phyloP scores from a whole-genome alignment of 225 moss, liverwort and hornwort genomes.

The Pseudoscleropodium purum region DNA sequence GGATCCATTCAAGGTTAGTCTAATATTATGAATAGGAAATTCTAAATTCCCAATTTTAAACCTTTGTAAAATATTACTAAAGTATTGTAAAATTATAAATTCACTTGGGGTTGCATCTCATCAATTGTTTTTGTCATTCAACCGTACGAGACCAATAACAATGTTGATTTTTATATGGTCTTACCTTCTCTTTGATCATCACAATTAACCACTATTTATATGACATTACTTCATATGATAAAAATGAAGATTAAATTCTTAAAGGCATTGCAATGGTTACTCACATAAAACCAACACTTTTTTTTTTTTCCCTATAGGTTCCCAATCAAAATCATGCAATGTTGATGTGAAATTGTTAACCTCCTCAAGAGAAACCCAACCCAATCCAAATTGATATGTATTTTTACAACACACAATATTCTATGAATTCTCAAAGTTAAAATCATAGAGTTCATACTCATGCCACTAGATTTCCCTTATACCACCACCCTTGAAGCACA shows the following conservation, averaged over 20 bases:
- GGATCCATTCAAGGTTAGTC: not conserved
- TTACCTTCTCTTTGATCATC: not conserved
- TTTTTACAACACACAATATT: not conserved
- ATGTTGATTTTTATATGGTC: not conserved
- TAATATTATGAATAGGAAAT: not conserved
- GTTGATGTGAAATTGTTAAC: not conserved
- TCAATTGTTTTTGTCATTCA: not conserved
- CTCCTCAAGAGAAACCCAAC: too few relatives aligned
- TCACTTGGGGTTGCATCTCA: not conserved
- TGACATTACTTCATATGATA: not conserved
- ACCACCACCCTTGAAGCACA: not conserved
- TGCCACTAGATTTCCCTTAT: not conserved
- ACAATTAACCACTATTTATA: not conserved
- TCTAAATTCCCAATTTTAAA: not conserved
- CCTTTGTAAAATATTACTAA: too few relatives aligned
- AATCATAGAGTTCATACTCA: accelerated
- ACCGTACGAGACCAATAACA: not conserved
- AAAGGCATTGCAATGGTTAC: not conserved
- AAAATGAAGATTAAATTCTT: not conserved
- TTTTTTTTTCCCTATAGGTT: accelerated
- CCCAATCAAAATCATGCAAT: not conserved
- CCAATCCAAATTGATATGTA: accelerated
- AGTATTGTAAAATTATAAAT: not conserved
- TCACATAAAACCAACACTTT: not conserved
- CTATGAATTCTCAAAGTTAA: not conserved